Conservation (phyloP, 345 rosid species). For the Aegle marmelos region DNA sequence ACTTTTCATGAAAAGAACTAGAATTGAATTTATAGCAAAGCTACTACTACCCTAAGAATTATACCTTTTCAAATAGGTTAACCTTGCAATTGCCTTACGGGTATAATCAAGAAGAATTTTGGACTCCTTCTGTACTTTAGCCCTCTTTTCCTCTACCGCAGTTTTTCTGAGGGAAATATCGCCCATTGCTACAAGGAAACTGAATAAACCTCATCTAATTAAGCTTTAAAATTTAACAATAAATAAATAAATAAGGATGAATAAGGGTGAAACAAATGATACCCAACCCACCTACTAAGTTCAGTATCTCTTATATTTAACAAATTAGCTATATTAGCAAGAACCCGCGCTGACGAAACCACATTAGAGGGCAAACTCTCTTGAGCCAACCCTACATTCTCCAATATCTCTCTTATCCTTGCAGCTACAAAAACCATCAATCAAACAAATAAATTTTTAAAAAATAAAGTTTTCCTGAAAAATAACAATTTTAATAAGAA, state of each 20-base stretch:
- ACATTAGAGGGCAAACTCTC: constrained; percentile 86
- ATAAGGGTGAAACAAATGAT: not conserved
- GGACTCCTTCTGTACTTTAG: constrained; percentile 83
- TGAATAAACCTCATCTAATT: constrained; percentile 22
- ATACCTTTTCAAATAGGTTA: constrained; percentile 87
- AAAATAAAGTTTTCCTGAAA: too few relatives aligned
- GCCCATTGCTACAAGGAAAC: constrained; percentile 93
- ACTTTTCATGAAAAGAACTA: not conserved
- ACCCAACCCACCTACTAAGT: constrained; percentile 70
- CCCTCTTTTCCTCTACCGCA: constrained; percentile 87
- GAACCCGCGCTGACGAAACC: constrained; percentile 82
- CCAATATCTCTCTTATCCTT: constrained; percentile 79
- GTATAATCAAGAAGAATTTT: constrained; percentile 93
- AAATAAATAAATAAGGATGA: not conserved
- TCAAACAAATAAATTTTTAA: not conserved
- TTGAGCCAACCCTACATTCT: constrained; percentile 72
- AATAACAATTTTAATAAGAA: not conserved
- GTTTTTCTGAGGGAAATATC: constrained; percentile 84
- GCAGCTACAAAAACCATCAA: constrained; percentile 57
- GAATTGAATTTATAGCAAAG: not conserved
- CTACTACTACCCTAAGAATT: not conserved
- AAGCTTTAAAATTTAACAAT: not conserved
- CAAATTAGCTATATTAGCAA: constrained; percentile 85
- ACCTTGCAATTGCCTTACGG: constrained; percentile 85
- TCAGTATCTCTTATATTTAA: constrained; percentile 92